These are phyloP conservation scores for Chlamydomonas sphaeroides DNA, from an alignment of 139 green algal genomes.

Conservation along the genomic window DNA sequence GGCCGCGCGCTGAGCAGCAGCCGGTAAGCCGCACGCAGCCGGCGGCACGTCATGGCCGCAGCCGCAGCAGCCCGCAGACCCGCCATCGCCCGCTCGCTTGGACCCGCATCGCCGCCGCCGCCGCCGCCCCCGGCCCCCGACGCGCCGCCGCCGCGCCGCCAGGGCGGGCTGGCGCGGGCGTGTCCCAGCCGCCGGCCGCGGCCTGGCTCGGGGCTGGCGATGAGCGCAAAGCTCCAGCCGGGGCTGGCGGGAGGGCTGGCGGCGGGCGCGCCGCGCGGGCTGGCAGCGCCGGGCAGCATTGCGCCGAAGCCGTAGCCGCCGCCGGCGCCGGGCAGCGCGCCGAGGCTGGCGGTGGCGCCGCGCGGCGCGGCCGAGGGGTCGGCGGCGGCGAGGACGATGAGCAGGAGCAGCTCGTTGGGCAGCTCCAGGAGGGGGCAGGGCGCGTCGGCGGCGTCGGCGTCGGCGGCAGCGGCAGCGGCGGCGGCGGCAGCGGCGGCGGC, in stretches of 20 bases:
- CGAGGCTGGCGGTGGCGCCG: too few species aligned
- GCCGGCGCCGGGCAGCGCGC: too few species aligned
- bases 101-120: neutral
- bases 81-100: neutral
- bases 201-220: constrained; percentile 1
- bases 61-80: constrained; percentile 1
- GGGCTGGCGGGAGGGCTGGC: neutral
- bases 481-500: neutral
- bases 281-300: too few species aligned
- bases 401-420: constrained; percentile 29
- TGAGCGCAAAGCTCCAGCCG: constrained; percentile 34
- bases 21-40: constrained; percentile 2
- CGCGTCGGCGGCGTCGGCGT: neutral
- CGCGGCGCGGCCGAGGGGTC: too few species aligned
- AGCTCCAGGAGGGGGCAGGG: constrained; percentile 25
- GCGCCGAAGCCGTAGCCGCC: too few species aligned
- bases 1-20: constrained; percentile 31
- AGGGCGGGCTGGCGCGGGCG: neutral
- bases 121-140: neutral
- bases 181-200: neutral
- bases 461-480: neutral
- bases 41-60: constrained; percentile 28
- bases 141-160: neutral
- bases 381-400: constrained; percentile 5
- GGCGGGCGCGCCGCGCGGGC: too few species aligned